A percentile compares a stretch with the other conserved stretches of the same genome.
Evolutionary conservation across 23 red algal genomes (phyloP).

Genomic region (Gracilaria caudata): DNA sequence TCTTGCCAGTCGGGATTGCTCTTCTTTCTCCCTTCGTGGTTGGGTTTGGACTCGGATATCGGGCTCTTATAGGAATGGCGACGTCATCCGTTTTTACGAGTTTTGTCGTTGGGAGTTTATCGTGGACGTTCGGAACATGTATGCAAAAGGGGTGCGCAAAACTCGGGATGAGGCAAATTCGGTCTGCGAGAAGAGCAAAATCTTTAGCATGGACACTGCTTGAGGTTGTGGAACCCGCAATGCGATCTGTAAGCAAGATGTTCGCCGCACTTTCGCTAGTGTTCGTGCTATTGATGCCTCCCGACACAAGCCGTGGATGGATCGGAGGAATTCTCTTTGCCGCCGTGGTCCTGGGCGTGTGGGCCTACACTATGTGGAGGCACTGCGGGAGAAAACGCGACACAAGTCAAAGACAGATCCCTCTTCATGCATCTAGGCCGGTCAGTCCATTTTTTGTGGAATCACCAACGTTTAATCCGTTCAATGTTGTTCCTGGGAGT

Average conservation of each 20-base stretch:
- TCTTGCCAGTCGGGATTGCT: constrained; percentile 64
- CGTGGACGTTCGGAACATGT: neutral
- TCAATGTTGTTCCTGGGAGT: neutral
- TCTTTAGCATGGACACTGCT: constrained; percentile 77
- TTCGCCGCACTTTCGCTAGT: constrained; percentile 66
- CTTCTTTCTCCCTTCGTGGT: constrained; percentile 85
- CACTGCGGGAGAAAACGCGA: neutral
- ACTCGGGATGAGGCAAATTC: neutral
- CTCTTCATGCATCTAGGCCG: neutral
- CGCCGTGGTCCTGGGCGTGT: neutral
- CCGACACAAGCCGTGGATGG: constrained; percentile 61
- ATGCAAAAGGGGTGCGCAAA: neutral
- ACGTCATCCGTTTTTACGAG: neutral
- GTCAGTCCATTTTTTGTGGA: constrained; percentile 10
- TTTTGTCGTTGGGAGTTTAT: neutral
- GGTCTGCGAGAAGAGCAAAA: constrained; percentile 40
- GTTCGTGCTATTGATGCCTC: constrained; percentile 54
- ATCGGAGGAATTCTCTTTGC: constrained; percentile 68
- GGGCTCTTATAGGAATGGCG: constrained; percentile 47
- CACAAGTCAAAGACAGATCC: neutral
- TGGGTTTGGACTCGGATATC: constrained; percentile 83
- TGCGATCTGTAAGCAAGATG: constrained; percentile 81
- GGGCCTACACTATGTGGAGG: neutral
- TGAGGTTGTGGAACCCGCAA: constrained; percentile 75
- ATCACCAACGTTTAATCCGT: neutral